phyloP scores from a whole-genome alignment of 306 rosid genomes.

The Quercus agrifolia region DNA sequence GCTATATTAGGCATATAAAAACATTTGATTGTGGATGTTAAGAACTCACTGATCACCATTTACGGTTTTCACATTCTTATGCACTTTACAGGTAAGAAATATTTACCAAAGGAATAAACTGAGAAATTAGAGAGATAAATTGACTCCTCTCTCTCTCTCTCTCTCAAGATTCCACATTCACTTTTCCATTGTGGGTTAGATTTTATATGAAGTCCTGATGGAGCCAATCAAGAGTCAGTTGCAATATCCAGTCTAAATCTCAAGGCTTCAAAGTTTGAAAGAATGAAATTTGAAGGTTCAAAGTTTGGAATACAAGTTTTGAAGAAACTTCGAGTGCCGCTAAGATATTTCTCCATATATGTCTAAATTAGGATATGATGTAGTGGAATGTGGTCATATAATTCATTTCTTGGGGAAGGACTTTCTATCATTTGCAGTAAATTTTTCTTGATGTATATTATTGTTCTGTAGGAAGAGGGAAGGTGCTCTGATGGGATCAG shows the following conservation, averaged over 20 bases:
- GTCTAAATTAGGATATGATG: no score
- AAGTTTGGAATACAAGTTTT: no score
- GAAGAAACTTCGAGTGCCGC: no score
- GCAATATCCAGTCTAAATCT: background rate
- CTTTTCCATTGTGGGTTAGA: background rate
- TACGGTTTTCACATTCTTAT: background rate
- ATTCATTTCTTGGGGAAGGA: no score
- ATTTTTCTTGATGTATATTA: no score
- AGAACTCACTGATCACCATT: background rate
- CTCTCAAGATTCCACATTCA: background rate
- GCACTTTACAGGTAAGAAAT: background rate
- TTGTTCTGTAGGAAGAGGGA: no score
- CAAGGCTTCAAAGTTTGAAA: no score
- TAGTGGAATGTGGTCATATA: no score
- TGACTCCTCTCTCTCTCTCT: background rate
- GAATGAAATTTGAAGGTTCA: no score
- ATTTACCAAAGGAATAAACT: background rate
- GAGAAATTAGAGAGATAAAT: background rate
- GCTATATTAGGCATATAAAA: background rate
- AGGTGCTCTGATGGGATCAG: no score
- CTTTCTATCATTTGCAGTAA: no score
- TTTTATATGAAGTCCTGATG: background rate
- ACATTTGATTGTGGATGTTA: background rate
- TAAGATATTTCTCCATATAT: no score
- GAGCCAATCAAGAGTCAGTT: background rate